Conservation (phyloP, 192 early-diverging fungal genomes). For the Funneliformis mosseae region DNA sequence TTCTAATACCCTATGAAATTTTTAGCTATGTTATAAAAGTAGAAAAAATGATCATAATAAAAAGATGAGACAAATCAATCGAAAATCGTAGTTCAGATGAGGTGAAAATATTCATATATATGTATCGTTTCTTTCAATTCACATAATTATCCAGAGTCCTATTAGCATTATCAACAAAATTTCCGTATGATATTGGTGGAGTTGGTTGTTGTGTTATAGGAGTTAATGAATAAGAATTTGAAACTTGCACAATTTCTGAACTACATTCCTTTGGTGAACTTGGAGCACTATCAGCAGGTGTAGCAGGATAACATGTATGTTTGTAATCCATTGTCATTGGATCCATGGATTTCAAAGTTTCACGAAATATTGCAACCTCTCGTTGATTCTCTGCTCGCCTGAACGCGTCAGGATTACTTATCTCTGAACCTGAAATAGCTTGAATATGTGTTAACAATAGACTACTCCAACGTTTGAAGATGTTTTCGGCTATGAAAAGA, state of each 20-base stretch:
- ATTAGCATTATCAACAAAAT: background rate
- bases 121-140: too few species aligned
- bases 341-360: conserved; percentile 31
- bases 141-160: background rate
- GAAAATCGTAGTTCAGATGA: too few species aligned
- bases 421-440: conserved; percentile 31
- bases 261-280: background rate
- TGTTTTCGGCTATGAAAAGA: conserved; percentile 63
- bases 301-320: background rate
- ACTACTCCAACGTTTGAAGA: conserved; percentile 58
- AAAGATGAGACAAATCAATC: too few species aligned
- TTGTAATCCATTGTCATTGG: conserved; percentile 1
- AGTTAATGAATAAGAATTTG: background rate
- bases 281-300: background rate
- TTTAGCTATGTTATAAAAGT: too few species aligned
- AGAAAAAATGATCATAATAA: too few species aligned
- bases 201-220: background rate
- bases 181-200: background rate
- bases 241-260: background rate
- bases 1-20: too few species aligned
- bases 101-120: too few species aligned
- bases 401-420: conserved; percentile 25
- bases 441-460: conserved; percentile 46
- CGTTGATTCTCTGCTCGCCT: conserved; percentile 28
- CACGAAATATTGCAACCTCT: conserved; percentile 14